Conservation (phyloP, 2,329 filamentous ascomycete genomes). For the Hortaea sp. region DNA sequence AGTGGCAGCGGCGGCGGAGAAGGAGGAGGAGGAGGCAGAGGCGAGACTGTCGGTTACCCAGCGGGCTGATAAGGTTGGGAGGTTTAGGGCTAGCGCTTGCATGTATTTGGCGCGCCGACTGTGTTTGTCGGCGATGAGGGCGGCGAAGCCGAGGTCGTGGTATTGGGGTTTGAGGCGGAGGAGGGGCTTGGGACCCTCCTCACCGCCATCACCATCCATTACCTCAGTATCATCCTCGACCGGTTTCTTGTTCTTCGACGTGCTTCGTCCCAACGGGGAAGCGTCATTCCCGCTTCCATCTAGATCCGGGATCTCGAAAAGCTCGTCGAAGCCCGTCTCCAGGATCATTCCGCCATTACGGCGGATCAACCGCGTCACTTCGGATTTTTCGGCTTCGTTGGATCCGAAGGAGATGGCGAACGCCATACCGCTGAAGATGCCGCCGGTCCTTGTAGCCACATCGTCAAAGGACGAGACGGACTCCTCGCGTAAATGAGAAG, state of each 20-base stretch:
- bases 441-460: slow-evolving; percentile 11
- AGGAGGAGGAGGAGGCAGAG: slow-evolving; percentile 54
- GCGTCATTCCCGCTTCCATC: neutral
- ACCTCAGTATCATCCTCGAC: slow-evolving; percentile 11
- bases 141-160: slow-evolving; percentile 62
- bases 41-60: slow-evolving; percentile 68
- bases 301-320: slow-evolving; percentile 52
- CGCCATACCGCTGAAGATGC: slow-evolving; percentile 68
- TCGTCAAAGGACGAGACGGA: slow-evolving; percentile 4
- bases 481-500: slow-evolving; percentile 17
- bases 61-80: slow-evolving; percentile 73
- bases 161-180: slow-evolving; percentile 39
- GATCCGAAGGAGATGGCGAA: slow-evolving; percentile 72
- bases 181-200: slow-evolving; percentile 8
- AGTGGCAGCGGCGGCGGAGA: slow-evolving; percentile 73
- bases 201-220: neutral
- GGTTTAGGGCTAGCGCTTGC: slow-evolving; percentile 79
- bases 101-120: slow-evolving; percentile 86
- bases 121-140: slow-evolving; percentile 75
- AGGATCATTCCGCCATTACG: slow-evolving; percentile 65
- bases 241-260: too few species aligned
- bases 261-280: neutral
- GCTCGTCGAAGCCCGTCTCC: slow-evolving; percentile 64
- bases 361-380: slow-evolving; percentile 53
- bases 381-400: slow-evolving; percentile 45